These are phyloP conservation scores for Chloromonas sp. DNA, from an alignment of 163 green algal species.

Conservation along the genomic window DNA sequence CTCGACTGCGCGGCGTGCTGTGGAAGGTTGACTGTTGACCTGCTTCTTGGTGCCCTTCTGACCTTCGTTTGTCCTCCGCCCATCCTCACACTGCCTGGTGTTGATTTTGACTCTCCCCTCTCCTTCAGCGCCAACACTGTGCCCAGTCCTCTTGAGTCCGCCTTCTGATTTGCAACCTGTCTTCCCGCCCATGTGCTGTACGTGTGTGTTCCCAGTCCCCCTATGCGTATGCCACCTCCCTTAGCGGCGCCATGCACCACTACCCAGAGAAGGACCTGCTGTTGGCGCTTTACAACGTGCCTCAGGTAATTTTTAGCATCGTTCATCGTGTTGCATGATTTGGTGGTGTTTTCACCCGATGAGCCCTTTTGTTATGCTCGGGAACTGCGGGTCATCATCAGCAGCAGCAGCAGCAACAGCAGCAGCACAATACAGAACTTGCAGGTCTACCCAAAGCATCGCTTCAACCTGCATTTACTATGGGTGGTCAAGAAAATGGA, in stretches of 20 bases:
- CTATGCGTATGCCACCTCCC: conserved; percentile 41
- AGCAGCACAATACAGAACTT: background rate
- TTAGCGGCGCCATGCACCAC: conserved; percentile 25
- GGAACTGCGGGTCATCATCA: background rate
- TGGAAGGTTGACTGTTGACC: no score
- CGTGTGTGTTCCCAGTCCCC: background rate
- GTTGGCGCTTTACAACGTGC: conserved; percentile 37
- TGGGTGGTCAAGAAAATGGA: background rate
- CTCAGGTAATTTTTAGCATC: conserved; percentile 1
- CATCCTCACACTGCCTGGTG: background rate
- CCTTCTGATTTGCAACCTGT: background rate
- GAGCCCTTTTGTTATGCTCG: background rate
- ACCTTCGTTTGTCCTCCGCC: background rate
- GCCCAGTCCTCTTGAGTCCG: background rate
- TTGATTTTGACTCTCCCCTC: background rate
- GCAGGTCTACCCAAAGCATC: no score
- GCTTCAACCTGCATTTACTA: no score
- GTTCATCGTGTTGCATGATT: background rate
- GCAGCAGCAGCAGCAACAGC: background rate
- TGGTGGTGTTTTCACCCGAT: background rate
- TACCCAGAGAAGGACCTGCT: conserved; percentile 52
- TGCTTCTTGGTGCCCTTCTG: no score
- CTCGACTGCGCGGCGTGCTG: background rate
- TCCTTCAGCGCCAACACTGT: background rate
- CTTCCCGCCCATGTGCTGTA: background rate